Base-by-base conservation (phyloP, 495 filamentous ascomycete species). In the Aspergillus incahuasiensis region DNA sequence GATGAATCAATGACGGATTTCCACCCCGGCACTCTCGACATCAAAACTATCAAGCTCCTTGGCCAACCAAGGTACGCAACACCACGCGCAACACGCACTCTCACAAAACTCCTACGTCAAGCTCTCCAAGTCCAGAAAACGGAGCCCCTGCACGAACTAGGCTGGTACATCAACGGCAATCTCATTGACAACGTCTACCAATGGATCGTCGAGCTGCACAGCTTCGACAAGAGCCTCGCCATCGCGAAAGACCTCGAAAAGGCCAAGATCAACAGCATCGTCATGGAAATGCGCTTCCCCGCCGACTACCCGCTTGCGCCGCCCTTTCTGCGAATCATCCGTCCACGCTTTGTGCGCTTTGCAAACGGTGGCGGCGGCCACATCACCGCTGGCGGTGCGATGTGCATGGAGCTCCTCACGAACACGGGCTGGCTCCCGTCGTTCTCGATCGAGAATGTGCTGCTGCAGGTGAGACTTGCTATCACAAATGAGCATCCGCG, bases 321-420 rank as follows among this genome's bases (percentile, higher is more conserved):
- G 4, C 92, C 92, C 0, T 95, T 96, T 61, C 79, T 96, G 24
- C 86, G 92, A 2, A 83, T 96, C 7, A 82, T 97, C 52, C 81
- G 87, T 12, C 92, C 92, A 0, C 84, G 86, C 7, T 95, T 96
- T 70, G 69, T 90, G 34, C 72, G 80, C 11, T 90, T 91, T 65
- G 63, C 68, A 41, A 40, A 72, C 5, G 90, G 91, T 11, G 92
- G 92, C 20, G 92, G 92, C 18, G 92, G 92, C 1, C 91, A 97
- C 66, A 86, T 97, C 52, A 96, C 92, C 0, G 64, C 72, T n/a
- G 92, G 92, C 3, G 92, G 92, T 1, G 87, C 91, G 1, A 78
- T 97, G 70, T 96, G 92, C 68, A 91, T 96, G 89, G 87, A 97
- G 69, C 76, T 96, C 6, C 79, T 97, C 34, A 96, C 92, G 2